Percentiles rank a stretch among this genome's conserved stretches.
Evolutionary conservation across 2,329 filamentous ascomycete species (phyloP).

Genomic region (Zymoseptoria ardabiliae): DNA sequence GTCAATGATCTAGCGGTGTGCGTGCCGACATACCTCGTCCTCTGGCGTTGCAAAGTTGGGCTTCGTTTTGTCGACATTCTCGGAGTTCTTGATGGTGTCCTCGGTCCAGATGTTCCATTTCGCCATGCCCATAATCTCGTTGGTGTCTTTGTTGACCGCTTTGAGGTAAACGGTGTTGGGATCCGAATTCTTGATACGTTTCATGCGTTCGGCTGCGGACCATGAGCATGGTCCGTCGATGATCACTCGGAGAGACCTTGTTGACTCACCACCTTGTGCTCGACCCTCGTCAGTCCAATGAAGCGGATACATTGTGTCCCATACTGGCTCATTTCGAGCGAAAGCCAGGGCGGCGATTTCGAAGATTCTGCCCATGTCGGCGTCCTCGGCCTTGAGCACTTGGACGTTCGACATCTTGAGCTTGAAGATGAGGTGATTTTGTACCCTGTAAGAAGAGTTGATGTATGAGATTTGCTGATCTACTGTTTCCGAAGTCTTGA

Average conservation of each 20-base stretch:
- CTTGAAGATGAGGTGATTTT: too few relatives aligned
- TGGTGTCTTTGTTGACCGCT: constrained; percentile 21
- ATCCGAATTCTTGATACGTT: constrained; percentile 14
- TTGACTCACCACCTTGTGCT: constrained; percentile 8
- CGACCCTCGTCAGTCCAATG: constrained; percentile 23
- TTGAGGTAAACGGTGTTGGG: constrained; percentile 23
- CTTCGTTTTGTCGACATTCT: constrained; percentile 13
- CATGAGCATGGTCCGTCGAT: background rate
- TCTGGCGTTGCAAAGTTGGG: background rate
- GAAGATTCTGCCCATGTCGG: constrained; percentile 26
- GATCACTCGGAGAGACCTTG: background rate
- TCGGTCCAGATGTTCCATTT: constrained; percentile 24
- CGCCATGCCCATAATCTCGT: constrained; percentile 26
- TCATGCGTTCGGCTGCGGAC: background rate
- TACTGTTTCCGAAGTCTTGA: background rate
- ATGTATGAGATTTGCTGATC: constrained; percentile 4
- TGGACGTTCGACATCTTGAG: constrained; percentile 3
- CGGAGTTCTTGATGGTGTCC: constrained; percentile 14
- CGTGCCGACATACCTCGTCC: background rate
- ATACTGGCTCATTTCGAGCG: constrained; percentile 23
- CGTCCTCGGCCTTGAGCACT: constrained; percentile 21
- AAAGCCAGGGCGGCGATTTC: constrained; percentile 25
- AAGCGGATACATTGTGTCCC: constrained; percentile 20
- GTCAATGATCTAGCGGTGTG: background rate
- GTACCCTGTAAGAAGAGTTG: background rate